Conservation (phyloP, 1,284 basidiomycete genomes). For the Cryptococcus sp. region DNA sequence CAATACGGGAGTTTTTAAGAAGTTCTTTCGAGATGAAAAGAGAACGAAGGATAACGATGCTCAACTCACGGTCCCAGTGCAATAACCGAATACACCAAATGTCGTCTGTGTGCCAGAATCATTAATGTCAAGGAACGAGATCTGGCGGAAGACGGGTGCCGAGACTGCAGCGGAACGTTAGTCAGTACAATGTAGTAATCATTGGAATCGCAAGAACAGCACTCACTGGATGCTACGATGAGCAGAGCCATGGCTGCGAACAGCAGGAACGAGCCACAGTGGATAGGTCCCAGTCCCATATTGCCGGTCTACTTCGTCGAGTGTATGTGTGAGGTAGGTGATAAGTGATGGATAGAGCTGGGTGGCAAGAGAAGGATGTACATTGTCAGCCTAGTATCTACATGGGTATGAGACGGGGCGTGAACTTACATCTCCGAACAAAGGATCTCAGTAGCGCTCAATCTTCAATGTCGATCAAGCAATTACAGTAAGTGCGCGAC, state of each 20-base stretch:
- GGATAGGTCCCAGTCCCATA: slow-evolving; percentile 31
- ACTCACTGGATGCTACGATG: slow-evolving; percentile 39
- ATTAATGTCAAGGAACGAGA: slow-evolving; percentile 41
- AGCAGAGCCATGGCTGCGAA: slow-evolving; percentile 39
- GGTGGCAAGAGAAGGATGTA: not conserved
- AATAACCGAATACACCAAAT: slow-evolving; percentile 49
- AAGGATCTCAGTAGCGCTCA: no score
- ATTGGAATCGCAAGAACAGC: slow-evolving; percentile 4
- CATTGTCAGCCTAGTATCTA: not conserved
- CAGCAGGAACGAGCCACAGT: slow-evolving; percentile 38
- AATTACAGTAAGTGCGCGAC: no score
- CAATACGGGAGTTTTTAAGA: no score
- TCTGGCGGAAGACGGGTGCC: slow-evolving; percentile 38
- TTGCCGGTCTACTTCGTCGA: slow-evolving; percentile 2
- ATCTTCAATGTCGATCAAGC: no score
- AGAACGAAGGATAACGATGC: no score
- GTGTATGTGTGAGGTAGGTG: not conserved
- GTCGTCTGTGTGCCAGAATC: slow-evolving; percentile 9
- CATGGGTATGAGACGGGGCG: not conserved
- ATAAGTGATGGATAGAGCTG: not conserved
- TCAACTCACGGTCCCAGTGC: slow-evolving; percentile 23
- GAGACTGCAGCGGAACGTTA: slow-evolving; percentile 27
- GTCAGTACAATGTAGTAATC: slow-evolving; percentile 1
- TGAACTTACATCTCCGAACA: not conserved
- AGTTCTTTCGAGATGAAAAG: no score